phyloP scores from a whole-genome alignment of 164 flowering plant genomes.

The grape (Vitis vinifera) region DNA sequence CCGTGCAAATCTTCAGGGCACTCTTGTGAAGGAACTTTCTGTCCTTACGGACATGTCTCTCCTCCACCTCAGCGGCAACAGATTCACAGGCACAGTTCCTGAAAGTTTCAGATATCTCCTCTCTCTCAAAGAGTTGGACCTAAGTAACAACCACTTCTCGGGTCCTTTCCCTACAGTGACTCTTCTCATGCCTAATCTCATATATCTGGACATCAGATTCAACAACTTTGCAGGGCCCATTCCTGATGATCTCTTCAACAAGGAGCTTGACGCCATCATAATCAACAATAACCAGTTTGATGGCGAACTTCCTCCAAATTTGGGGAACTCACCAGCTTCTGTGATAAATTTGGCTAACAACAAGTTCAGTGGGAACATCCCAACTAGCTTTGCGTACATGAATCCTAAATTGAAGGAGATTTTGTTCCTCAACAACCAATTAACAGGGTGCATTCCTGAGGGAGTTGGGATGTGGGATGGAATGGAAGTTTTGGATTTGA shows the following conservation, averaged over 20 bases:
- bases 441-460: slow-evolving; percentile 90
- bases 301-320: slow-evolving; percentile 63
- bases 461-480: slow-evolving; percentile 72
- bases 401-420: slow-evolving; percentile 68
- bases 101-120: slow-evolving; percentile 45
- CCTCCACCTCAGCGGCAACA: slow-evolving; percentile 85
- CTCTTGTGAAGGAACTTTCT: slow-evolving; percentile 70
- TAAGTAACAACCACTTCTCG: slow-evolving; percentile 81
- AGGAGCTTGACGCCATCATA: slow-evolving; percentile 68
- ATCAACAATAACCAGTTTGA: slow-evolving; percentile 76
- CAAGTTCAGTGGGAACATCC: slow-evolving; percentile 63
- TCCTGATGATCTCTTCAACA: slow-evolving; percentile 69
- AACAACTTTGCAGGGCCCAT: slow-evolving; percentile 72
- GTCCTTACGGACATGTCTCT: slow-evolving; percentile 59
- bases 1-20: slow-evolving; percentile 68
- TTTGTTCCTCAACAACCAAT: slow-evolving; percentile 71
- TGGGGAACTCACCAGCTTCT: slow-evolving; percentile 87
- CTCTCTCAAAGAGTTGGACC: slow-evolving; percentile 70
- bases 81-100: slow-evolving; percentile 72
- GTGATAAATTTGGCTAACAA: slow-evolving; percentile 91
- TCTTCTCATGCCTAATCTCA: slow-evolving; percentile 60
- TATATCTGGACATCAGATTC: slow-evolving; percentile 82
- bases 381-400: slow-evolving; percentile 68
- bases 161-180: slow-evolving; percentile 65
- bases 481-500: slow-evolving; percentile 75